Base-by-base conservation (phyloP, 2,329 filamentous ascomycete genomes). In the Colletotrichum sp. region DNA sequence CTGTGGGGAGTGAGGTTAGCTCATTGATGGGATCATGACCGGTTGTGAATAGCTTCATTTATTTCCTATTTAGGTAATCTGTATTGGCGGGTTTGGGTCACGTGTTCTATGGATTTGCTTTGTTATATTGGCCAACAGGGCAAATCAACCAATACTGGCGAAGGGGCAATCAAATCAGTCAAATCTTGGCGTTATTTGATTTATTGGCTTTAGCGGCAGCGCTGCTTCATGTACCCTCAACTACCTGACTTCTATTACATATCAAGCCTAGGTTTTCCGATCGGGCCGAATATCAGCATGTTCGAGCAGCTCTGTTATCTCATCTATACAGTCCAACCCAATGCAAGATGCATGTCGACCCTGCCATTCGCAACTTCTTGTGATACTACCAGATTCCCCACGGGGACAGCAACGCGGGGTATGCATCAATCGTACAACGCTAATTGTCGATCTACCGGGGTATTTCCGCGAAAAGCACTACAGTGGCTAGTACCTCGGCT, bases 281-380 rank as follows among this genome's bases (percentile, higher is more conserved):
- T 62, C 52, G 52, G 55, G 9, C 55, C 55, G 55, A 58, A 58
- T 28, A 48, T 48, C n/a, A 48, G 43, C 43, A 48, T 48, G n/a
- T 13, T 21, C 10, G 1, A 13, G 1, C 4, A 48, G n/a, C 3
- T 48, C 2, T 12, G 1, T 48, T n/a, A 21, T 5, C n/a, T 2
- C 10, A 12, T 21, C n/a, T 5, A 13, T 13, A 13, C 10, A 7
- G 43, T 48, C 18, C 1, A 21, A 48, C n/a, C 43, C 2, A 13
- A 12, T 21, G 10, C n/a, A 48, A 21, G n/a, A 48, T 13, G n/a
- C n/a, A 48, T 0, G n/a, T 21, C 43, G 43, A 1, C 43, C 43
- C 10, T 48, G 5, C 7, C n/a, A 21, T 48, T 3, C n/a, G 0
- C 43, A 48, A 28, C 24, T 10, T 5, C n/a, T 10, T 10, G 8